phyloP scores from a whole-genome alignment of 2,329 filamentous ascomycete species.

The Aurifilum marmelostoma region DNA sequence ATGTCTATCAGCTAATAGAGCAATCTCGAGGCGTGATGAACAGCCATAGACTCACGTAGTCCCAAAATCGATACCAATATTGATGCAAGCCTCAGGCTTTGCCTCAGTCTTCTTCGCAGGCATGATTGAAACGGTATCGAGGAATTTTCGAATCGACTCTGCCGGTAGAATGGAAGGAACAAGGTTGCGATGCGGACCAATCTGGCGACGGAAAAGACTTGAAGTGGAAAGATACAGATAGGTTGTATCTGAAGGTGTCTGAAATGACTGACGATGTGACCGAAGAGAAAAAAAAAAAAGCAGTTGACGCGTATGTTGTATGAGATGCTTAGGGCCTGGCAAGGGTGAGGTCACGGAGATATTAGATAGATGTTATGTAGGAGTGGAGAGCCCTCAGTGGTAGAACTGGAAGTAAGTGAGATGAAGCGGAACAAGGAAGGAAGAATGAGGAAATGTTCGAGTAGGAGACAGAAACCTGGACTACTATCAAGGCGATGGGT shows the following conservation, averaged over 20 bases:
- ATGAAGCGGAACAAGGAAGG: not conserved
- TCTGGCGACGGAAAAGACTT: no score
- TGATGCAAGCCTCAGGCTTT: slow-evolving; percentile 30
- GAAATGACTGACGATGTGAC: not conserved
- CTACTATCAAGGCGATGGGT: not conserved
- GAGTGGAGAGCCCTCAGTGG: no score
- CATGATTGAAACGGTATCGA: not conserved
- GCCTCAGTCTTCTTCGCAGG: not conserved
- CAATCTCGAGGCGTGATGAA: no score
- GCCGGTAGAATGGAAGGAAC: not conserved
- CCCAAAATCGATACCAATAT: slow-evolving; percentile 51
- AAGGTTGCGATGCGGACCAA: not conserved
- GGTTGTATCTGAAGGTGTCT: not conserved
- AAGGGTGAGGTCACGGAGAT: not conserved
- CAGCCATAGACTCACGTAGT: not conserved
- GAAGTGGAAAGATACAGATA: not conserved
- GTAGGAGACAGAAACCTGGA: not conserved
- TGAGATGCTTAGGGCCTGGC: not conserved
- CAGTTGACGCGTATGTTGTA: not conserved
- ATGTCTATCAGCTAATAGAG: not conserved
- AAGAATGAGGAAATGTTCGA: not conserved
- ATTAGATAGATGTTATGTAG: not conserved
- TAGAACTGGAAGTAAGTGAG: not conserved
- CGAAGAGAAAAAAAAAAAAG: not conserved
- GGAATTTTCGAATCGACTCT: not conserved